Evolutionary conservation across 1,284 basidiomycete species (phyloP).

Genomic region (Ustilago crameri): DNA sequence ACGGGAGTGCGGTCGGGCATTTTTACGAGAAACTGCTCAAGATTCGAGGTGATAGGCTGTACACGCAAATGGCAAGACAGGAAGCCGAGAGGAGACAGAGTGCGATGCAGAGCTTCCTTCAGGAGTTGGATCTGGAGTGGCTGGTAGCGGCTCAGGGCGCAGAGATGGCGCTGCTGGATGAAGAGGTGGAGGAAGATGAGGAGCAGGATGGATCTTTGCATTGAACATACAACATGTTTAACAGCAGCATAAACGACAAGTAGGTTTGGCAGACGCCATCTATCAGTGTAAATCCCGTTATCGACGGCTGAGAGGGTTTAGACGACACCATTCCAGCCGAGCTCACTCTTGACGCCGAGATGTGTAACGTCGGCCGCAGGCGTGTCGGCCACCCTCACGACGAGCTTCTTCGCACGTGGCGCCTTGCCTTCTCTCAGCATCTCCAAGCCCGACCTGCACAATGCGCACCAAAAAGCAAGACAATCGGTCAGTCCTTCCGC

Average conservation of each 20-base stretch:
- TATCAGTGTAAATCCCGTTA: too few species aligned
- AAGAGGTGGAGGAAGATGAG: slow-evolving; percentile 6
- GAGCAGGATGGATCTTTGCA: slow-evolving; percentile 4
- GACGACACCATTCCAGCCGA: slow-evolving; percentile 59
- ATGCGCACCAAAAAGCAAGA: background rate
- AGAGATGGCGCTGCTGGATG: slow-evolving; percentile 26
- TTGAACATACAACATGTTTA: too few species aligned
- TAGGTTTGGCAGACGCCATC: too few species aligned
- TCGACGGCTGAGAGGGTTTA: too few species aligned
- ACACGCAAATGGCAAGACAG: slow-evolving; percentile 76
- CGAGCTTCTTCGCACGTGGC: slow-evolving; percentile 57
- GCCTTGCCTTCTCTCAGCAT: slow-evolving; percentile 50
- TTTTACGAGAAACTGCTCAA: slow-evolving; percentile 79
- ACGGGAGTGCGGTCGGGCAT: slow-evolving; percentile 78
- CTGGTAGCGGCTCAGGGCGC: slow-evolving; percentile 53
- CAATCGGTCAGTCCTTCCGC: background rate
- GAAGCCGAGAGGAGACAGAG: slow-evolving; percentile 80
- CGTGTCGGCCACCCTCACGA: slow-evolving; percentile 52
- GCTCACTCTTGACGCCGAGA: slow-evolving; percentile 49
- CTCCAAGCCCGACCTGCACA: slow-evolving; percentile 48
- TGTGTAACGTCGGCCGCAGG: slow-evolving; percentile 54
- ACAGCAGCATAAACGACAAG: background rate
- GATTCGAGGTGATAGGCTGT: slow-evolving; percentile 39
- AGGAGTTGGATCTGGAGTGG: slow-evolving; percentile 59
- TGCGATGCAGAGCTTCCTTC: slow-evolving; percentile 67